Percentiles rank a stretch among this genome's conserved stretches.
Conservation (phyloP, 2,329 filamentous ascomycete genomes). For the Falciphora oryzae region DNA sequence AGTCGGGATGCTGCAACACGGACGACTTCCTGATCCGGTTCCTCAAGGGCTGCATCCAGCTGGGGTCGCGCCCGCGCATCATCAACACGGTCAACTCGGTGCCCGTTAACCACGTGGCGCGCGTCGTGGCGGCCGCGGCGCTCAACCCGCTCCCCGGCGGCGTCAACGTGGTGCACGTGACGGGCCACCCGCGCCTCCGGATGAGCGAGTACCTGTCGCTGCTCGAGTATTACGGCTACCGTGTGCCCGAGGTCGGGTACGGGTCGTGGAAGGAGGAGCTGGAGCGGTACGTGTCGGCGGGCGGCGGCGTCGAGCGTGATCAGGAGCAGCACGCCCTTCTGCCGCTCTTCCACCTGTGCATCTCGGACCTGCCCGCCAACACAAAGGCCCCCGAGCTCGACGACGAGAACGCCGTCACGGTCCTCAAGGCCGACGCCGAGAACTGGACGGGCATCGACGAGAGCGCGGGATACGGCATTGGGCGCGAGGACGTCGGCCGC, state of each 20-base stretch:
- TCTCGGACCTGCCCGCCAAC: slow-evolving; percentile 61
- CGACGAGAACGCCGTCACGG: slow-evolving; percentile 60
- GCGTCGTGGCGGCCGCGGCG: slow-evolving; percentile 69
- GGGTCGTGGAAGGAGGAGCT: slow-evolving; percentile 62
- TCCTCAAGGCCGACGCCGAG: slow-evolving; percentile 57
- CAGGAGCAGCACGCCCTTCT: slow-evolving; percentile 66
- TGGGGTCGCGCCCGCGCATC: slow-evolving; percentile 67
- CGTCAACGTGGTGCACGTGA: slow-evolving; percentile 67
- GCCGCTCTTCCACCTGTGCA: slow-evolving; percentile 70
- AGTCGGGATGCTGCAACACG: slow-evolving; percentile 66
- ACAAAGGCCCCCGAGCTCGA: slow-evolving; percentile 70
- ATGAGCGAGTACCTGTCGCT: slow-evolving; percentile 72
- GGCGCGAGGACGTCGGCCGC: slow-evolving; percentile 53
- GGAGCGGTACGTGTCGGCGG: slow-evolving; percentile 59
- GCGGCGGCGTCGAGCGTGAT: slow-evolving; percentile 43
- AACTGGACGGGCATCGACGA: slow-evolving; percentile 45
- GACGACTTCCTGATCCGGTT: slow-evolving; percentile 90
- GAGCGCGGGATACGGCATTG: slow-evolving; percentile 47
- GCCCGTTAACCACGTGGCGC: slow-evolving; percentile 76
- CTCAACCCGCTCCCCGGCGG: slow-evolving; percentile 51
- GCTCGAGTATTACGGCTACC: slow-evolving; percentile 68
- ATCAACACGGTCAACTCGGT: slow-evolving; percentile 85
- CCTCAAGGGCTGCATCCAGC: slow-evolving; percentile 80
- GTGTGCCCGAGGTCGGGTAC: slow-evolving; percentile 61
- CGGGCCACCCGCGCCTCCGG: slow-evolving; percentile 68